Evolutionary conservation across 164 flowering plant genomes (phyloP), one percentile per base, ranked within the genome.

Genomic region (Taxillus chinensis): DNA sequence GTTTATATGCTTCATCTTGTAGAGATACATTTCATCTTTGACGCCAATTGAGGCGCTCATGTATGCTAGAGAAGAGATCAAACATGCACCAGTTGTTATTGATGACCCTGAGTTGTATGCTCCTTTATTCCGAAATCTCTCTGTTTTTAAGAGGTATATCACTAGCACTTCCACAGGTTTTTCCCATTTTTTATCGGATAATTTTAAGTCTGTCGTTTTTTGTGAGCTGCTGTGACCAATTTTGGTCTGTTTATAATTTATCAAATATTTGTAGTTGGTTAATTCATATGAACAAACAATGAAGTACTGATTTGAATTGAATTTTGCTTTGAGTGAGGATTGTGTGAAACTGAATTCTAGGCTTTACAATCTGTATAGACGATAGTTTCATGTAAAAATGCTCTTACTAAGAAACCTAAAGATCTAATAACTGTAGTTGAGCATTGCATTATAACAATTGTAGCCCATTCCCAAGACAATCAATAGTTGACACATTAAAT

Each of bases 121-220:
- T 9, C 85, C 95, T 55, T 42, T 89, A 50, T 89, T 89, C 70
- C 73, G 70, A 54, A 91, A 91, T 74, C 53, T 85, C 56, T 82
- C 96, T 60, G 59, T 71, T 41, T 91, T 91, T 66, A 77, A 72
- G 69, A 86, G 98, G 98, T 89, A 77, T 41, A 59, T 62, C 15
- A 37, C 39, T 57, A 16, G 7, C 12, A 0, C 42, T 60, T 12
- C 16, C 12, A 13, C 14, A 0, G 5, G 27, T 39, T 5, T 40
- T 69, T 51, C n/a, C 27, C 12, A 43, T n/a, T 39, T 13, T 3
- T 43, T n/a, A 43, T 6, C 7, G 8, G 3, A 1, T 10, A 8
- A 1, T 5, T 7, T 1, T 2, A 5, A 4, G 39, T 54, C 8
- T 17, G 39, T 17, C 37, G 7, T 27, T 54, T 1, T 54, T 54